A percentile compares a stretch with the other conserved stretches of the same genome.
Evolutionary conservation across 257 asterid species (phyloP).

Genomic region (Parsonsia alboflavescens): DNA sequence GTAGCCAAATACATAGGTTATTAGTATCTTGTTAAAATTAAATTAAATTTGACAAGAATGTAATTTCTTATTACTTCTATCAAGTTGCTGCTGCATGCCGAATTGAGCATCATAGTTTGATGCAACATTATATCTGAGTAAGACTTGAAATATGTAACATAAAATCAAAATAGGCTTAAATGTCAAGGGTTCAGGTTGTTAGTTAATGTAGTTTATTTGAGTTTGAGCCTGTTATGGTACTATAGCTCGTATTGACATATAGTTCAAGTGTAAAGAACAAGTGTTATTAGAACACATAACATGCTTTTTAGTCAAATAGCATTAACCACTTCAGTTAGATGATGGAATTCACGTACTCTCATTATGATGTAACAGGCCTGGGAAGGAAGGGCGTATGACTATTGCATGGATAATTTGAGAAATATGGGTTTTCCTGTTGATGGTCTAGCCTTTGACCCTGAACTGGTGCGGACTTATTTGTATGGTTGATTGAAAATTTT

Average conservation of each 20-base stretch:
- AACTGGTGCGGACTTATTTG: slow-evolving; percentile 42
- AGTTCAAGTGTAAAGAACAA: neutral
- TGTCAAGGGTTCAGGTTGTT: neutral
- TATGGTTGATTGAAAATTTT: neutral
- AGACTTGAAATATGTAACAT: neutral
- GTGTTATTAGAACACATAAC: neutral
- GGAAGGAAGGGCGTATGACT: slow-evolving; percentile 97
- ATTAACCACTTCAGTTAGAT: neutral
- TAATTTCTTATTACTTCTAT: neutral
- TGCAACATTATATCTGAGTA: neutral
- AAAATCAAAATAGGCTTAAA: neutral
- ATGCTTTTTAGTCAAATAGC: neutral
- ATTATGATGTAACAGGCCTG: slow-evolving; percentile 56
- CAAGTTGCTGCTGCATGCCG: neutral
- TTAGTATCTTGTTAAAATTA: neutral
- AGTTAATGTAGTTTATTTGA: neutral
- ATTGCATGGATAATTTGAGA: slow-evolving; percentile 71
- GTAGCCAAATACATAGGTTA: neutral
- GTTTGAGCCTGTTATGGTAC: neutral
- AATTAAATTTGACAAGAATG: neutral
- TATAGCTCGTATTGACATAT: neutral
- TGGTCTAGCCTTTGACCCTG: slow-evolving; percentile 89
- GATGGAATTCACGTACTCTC: neutral
- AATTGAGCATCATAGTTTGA: neutral
- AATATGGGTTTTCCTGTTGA: slow-evolving; percentile 86